A percentile compares a stretch with the other conserved stretches of the same genome.
phyloP scores from a whole-genome alignment of 208 protist species.

The Trypanosoma conorhini region DNA sequence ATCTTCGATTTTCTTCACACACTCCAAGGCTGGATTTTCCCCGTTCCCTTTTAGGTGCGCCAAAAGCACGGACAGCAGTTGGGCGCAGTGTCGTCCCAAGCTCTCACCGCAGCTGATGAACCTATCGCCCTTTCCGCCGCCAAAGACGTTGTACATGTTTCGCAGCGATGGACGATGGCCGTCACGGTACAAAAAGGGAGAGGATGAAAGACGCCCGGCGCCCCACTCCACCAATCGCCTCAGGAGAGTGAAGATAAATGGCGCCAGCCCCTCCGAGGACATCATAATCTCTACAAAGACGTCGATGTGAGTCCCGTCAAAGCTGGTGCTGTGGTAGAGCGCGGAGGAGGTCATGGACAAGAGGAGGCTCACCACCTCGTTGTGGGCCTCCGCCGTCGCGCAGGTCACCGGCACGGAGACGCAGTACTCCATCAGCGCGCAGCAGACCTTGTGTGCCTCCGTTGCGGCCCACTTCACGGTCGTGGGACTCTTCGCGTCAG shows the following conservation, averaged over 20 bases:
- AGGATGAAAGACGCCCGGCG: slow-evolving; percentile 16
- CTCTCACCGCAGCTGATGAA: slow-evolving; percentile 40
- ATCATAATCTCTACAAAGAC: slow-evolving; percentile 81
- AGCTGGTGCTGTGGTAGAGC: slow-evolving; percentile 67
- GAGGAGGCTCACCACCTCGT: slow-evolving; percentile 54
- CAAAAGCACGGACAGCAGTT: slow-evolving; percentile 66
- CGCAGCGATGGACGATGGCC: slow-evolving; percentile 29
- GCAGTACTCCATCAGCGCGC: slow-evolving; percentile 45
- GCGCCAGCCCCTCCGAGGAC: slow-evolving; percentile 35
- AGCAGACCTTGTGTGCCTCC: slow-evolving; percentile 42
- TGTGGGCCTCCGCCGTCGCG: slow-evolving; percentile 51
- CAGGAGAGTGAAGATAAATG: slow-evolving; percentile 49
- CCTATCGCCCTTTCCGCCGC: slow-evolving; percentile 8
- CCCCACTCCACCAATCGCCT: slow-evolving; percentile 60
- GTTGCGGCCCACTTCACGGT: slow-evolving; percentile 14
- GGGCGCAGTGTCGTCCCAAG: slow-evolving; percentile 46
- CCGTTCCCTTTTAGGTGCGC: slow-evolving; percentile 63
- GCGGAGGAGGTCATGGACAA: slow-evolving; percentile 77
- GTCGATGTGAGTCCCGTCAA: slow-evolving; percentile 56
- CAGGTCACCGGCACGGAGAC: slow-evolving; percentile 35
- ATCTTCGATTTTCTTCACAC: slow-evolving; percentile 36
- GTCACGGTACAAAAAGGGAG: slow-evolving; percentile 45
- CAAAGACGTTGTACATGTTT: slow-evolving; percentile 46
- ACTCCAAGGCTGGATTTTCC: slow-evolving; percentile 56
- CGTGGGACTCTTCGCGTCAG: background rate